Conservation (phyloP, 306 rosid species). For the Castanea crenata region DNA sequence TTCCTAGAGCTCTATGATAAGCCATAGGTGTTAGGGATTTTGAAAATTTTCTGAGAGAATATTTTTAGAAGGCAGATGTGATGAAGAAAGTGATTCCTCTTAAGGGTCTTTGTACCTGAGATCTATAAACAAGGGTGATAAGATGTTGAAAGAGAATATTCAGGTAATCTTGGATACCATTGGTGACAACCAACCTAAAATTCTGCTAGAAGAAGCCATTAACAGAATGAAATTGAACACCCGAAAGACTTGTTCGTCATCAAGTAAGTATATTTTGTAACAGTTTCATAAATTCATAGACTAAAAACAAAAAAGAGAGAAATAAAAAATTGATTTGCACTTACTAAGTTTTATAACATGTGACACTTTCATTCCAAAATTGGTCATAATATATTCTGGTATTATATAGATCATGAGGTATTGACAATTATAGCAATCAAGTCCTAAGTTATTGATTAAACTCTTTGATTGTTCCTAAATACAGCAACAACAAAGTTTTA, state of each 20-base stretch:
- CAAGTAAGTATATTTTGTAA: conserved; percentile 48
- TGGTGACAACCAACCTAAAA: conserved; percentile 29
- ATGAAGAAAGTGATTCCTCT: conserved; percentile 18
- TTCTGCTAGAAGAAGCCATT: conserved; percentile 64
- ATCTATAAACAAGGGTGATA: conserved; percentile 33
- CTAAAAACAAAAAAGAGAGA: background rate
- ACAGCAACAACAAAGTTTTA: background rate
- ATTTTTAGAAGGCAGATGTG: conserved; percentile 23
- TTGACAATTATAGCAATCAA: background rate
- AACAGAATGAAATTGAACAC: conserved; percentile 79
- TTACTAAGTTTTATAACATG: background rate
- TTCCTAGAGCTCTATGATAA: conserved; percentile 51
- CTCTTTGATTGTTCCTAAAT: background rate
- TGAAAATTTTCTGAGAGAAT: conserved; percentile 48
- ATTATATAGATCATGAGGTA: background rate
- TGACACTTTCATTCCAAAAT: background rate
- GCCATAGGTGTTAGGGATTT: conserved; percentile 93
- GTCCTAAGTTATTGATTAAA: background rate
- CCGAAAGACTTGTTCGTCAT: conserved; percentile 74
- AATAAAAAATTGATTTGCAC: background rate
- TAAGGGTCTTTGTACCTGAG: conserved; percentile 19
- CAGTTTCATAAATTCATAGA: background rate
- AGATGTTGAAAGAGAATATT: conserved; percentile 39
- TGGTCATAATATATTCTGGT: background rate
- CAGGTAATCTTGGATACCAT: conserved; percentile 41